A percentile compares a stretch with the other conserved stretches of the same genome.
Conservation (phyloP, 148 eudicot genomes). For the Mesembryanthemum crystallinum region DNA sequence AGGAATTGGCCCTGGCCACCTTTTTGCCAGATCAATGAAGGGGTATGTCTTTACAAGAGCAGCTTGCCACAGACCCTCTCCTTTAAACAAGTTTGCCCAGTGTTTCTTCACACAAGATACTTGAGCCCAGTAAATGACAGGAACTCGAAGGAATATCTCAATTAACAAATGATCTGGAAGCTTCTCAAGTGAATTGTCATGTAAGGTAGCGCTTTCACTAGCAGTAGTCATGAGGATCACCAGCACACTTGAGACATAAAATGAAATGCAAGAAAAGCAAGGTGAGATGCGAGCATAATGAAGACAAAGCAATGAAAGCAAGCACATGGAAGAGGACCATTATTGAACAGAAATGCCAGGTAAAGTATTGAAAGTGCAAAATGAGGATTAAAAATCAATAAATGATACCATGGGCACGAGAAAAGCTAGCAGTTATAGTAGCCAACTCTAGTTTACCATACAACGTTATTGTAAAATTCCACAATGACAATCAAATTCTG, state of each 20-base stretch:
- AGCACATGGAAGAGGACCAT: slow-evolving; percentile 3
- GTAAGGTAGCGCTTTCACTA: slow-evolving; percentile 19
- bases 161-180: slow-evolving; percentile 74
- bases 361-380: not conserved
- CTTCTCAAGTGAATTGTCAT: slow-evolving; percentile 41
- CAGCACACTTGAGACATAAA: slow-evolving; percentile 8
- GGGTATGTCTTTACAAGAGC: slow-evolving; percentile 62
- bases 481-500: not conserved
- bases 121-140: slow-evolving; percentile 54
- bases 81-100: slow-evolving; percentile 58
- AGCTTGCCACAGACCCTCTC: slow-evolving; percentile 64
- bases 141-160: slow-evolving; percentile 73
- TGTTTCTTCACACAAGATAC: slow-evolving; percentile 61
- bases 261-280: not conserved
- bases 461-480: not conserved
- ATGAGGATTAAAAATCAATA: not conserved
- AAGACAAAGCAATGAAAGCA: not conserved
- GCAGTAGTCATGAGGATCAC: slow-evolving; percentile 31
- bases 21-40: slow-evolving; percentile 38
- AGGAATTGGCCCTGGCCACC: slow-evolving; percentile 91
- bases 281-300: not conserved
- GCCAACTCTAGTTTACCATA: too few relatives aligned
- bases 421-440: too few relatives aligned
- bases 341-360: not conserved
- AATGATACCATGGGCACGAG: not conserved